Evolutionary conservation across 768 basidiomycete genomes (phyloP).

Genomic region (Mycena amicta): DNA sequence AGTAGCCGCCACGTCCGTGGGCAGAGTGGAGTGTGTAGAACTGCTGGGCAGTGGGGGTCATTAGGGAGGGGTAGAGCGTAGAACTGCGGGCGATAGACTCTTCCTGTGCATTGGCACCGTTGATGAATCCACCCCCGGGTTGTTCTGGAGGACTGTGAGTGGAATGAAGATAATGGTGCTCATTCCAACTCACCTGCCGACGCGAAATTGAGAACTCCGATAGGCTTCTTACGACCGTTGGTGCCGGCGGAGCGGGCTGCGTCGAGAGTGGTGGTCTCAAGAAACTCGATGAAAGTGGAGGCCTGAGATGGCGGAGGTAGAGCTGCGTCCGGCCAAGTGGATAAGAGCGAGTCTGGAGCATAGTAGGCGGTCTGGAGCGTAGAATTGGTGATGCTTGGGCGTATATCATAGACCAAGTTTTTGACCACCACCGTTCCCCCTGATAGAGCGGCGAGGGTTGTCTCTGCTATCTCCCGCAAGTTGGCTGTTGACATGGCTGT

Average conservation of each 20-base stretch:
- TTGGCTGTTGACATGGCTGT: no score
- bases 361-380: conserved; percentile 55
- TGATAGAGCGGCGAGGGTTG: conserved; percentile 7
- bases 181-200: neutral
- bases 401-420: conserved; percentile 33
- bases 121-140: conserved; percentile 70
- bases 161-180: neutral
- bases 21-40: conserved; percentile 66
- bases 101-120: conserved; percentile 77
- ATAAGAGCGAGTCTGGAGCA: conserved; percentile 48
- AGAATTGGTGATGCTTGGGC: conserved; percentile 27
- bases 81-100: conserved; percentile 80
- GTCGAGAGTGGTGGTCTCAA: conserved; percentile 66
- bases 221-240: conserved; percentile 27
- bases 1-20: conserved; percentile 55
- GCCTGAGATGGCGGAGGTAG: conserved; percentile 1
- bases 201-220: conserved; percentile 70
- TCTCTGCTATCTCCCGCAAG: conserved; percentile 18
- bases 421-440: conserved; percentile 22
- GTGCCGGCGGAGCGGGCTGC: conserved; percentile 45
- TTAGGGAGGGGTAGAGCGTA: conserved; percentile 66
- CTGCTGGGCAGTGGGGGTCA: conserved; percentile 51
- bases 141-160: neutral
- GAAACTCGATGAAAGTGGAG: conserved; percentile 46
- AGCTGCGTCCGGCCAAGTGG: conserved; percentile 42